phyloP scores from a whole-genome alignment of 352 stramenopile species.

The Phytophthora tubulina region DNA sequence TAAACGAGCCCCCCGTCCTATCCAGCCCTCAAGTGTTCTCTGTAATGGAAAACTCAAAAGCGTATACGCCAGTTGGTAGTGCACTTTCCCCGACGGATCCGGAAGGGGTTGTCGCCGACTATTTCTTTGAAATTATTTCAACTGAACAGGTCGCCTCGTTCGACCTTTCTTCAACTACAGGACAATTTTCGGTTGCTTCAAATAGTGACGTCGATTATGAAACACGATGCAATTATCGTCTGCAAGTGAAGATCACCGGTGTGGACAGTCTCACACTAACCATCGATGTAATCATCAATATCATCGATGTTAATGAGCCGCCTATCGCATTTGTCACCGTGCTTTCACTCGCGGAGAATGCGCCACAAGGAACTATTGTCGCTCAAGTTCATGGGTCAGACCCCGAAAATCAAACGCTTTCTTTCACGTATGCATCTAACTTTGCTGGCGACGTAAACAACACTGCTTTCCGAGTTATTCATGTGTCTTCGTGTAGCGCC shows the following conservation, averaged over 20 bases:
- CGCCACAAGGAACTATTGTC: constrained; percentile 51
- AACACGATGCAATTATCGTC: constrained; percentile 6
- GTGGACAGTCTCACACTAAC: constrained; percentile 20
- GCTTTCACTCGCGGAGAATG: constrained; percentile 50
- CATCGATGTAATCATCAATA: constrained; percentile 26
- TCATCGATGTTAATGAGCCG: constrained; percentile 40
- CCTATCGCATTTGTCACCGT: constrained; percentile 14
- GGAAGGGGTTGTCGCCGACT: constrained; percentile 18
- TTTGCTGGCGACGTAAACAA: constrained; percentile 31
- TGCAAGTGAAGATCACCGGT: constrained; percentile 31
- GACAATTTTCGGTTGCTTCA: constrained; percentile 29
- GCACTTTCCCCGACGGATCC: constrained; percentile 29
- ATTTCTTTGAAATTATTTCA: constrained; percentile 20
- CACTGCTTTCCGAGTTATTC: constrained; percentile 51
- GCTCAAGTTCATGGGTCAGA: constrained; percentile 49
- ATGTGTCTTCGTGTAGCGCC: constrained; percentile 41
- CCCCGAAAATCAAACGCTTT: constrained; percentile 62
- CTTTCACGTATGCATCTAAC: constrained; percentile 44
- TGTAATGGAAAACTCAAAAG: constrained; percentile 31
- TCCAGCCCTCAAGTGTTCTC: constrained; percentile 26
- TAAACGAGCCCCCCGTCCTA: constrained; percentile 37
- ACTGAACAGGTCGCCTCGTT: constrained; percentile 8
- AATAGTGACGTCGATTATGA: constrained; percentile 35
- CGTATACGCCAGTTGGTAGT: constrained; percentile 20
- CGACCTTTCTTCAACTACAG: constrained; percentile 17